Conservation (phyloP, 2,329 filamentous ascomycete species). For the Curvularia verruculosa region DNA sequence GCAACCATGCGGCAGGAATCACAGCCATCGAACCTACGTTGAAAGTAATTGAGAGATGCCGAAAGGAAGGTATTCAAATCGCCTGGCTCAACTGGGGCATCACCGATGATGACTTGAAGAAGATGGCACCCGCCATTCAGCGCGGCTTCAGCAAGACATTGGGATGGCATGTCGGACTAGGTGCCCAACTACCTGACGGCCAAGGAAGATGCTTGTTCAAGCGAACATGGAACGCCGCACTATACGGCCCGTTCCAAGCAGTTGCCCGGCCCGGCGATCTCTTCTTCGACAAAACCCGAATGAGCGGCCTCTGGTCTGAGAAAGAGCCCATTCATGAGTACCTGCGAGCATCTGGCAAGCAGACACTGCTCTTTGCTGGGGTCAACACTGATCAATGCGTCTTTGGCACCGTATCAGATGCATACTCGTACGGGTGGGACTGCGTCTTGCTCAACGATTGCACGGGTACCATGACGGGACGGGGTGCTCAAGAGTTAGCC, state of each 20-base stretch:
- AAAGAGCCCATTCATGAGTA: conserved; percentile 51
- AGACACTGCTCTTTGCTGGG: conserved; percentile 51
- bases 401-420: conserved; percentile 51
- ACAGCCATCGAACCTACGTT: conserved; percentile 46
- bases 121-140: conserved; percentile 52
- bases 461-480: conserved; percentile 51
- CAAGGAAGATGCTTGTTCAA: conserved; percentile 52
- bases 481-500: conserved; percentile 48
- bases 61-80: conserved; percentile 50
- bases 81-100: conserved; percentile 54
- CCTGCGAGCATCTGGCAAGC: conserved; percentile 49
- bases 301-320: conserved; percentile 52
- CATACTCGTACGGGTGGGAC: conserved; percentile 52
- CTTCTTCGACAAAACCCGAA: conserved; percentile 53
- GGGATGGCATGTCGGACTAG: conserved; percentile 52
- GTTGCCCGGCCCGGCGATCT: conserved; percentile 48
- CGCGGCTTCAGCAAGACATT: conserved; percentile 51
- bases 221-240: conserved; percentile 52
- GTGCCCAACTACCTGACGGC: conserved; percentile 45
- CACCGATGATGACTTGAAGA: conserved; percentile 45
- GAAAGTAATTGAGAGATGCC: conserved; percentile 49
- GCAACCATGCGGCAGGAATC: conserved; percentile 38
- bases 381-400: conserved; percentile 54
- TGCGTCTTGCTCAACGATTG: conserved; percentile 52
- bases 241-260: conserved; percentile 50